Conservation (phyloP, 2,329 filamentous ascomycete genomes). For the Fusarium globosum region DNA sequence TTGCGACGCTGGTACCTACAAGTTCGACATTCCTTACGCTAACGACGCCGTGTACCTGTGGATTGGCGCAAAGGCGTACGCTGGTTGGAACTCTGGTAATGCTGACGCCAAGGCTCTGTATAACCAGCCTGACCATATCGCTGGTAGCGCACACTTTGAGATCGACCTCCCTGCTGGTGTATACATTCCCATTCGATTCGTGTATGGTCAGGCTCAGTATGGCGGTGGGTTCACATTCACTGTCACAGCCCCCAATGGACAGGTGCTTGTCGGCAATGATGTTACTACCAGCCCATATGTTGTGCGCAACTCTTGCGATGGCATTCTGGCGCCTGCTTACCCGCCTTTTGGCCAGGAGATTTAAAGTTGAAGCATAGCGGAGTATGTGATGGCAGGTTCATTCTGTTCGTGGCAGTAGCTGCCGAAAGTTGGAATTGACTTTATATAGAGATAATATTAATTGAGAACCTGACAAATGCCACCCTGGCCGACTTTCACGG, state of each 20-base stretch:
- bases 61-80: background rate
- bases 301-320: background rate
- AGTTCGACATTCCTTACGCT: conserved; percentile 1
- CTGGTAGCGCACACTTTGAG: background rate
- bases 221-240: background rate
- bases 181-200: background rate
- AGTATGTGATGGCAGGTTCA: background rate
- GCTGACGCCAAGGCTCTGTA: conserved; percentile 3
- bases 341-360: background rate
- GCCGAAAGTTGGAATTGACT: background rate
- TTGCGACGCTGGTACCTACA: conserved; percentile 10
- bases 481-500: no score
- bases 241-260: background rate
- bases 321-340: fast-evolving
- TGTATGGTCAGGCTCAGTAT: conserved; percentile 1
- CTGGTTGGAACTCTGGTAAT: background rate
- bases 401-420: background rate
- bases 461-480: background rate
- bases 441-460: background rate
- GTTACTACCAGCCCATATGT: background rate
- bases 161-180: fast-evolving
- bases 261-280: background rate
- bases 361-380: background rate
- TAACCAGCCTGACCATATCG: conserved; percentile 3
- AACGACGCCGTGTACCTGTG: conserved; percentile 10